Base-by-base conservation (phyloP, 2,329 filamentous ascomycete species). In the Aspergillus neotritici region DNA sequence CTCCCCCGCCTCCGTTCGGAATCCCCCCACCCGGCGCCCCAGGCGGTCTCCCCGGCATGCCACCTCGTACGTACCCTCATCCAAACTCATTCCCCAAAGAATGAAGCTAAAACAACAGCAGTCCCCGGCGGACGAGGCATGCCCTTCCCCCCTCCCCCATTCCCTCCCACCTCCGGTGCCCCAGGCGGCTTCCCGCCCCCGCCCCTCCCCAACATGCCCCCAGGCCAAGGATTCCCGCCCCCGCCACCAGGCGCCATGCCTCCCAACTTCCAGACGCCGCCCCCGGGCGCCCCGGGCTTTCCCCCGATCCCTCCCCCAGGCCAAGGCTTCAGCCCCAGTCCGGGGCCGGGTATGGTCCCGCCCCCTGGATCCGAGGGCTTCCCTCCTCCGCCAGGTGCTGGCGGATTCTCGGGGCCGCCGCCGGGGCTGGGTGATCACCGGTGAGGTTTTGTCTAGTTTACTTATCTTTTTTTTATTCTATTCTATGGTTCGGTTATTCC, bases 1-100 rank as follows among this genome's bases (percentile, higher is more conserved):
- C 70, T 49, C 80, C 78, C 48, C 79, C 79, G 44, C 81, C 80
- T 34, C 79, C 79, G 17, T 83, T 82, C 56, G 76, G 75, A 43
- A 67, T 73, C 49, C 72, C 73, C 40, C 59, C 72, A 31, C 62
- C 61, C 25, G 67, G 67, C 37, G 65, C 54, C 30, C 62, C 65
- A 44, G 64, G 64, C 31, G 67, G 55, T 30, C 55, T 61, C 25
- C 66, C 67, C 37, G 70, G 64, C 50, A 63, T 73, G 57, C 70
- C 52, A 40, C 72, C 78, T 62, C 79, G 79, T 82, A 78, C 58
- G 77, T 74, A 15, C 29, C 7, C 28, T 14, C 40, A 14, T 21
- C 15, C 29, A 4, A 31, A 15, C 25, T 28, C 37, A 10, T 13
- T 13, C 16, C 9, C 14, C n/a, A 11, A 33, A n/a, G 21, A 40